Evolutionary conservation across 2,329 filamentous ascomycete species (phyloP).

Genomic region (Colletotrichum chrysophilum): DNA sequence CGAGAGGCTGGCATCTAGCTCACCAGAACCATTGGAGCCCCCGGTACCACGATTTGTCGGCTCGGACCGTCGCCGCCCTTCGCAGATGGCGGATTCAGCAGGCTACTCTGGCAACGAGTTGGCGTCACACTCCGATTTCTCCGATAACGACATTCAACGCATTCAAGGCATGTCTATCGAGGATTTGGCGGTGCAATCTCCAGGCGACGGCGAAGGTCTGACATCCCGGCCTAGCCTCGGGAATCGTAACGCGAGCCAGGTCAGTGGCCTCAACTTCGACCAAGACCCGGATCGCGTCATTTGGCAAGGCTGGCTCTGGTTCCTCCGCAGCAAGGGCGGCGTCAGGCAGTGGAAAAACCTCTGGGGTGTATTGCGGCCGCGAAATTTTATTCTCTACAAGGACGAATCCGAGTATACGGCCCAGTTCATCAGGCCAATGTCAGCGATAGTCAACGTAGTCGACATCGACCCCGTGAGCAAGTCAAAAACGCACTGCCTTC

Average conservation of each 20-base stretch:
- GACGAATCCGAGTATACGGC: constrained; percentile 90
- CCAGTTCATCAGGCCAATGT: constrained; percentile 79
- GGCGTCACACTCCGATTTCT: constrained; percentile 86
- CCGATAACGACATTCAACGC: constrained; percentile 66
- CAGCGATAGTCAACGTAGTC: constrained; percentile 84
- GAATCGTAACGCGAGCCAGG: constrained; percentile 65
- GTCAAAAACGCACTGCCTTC: constrained; percentile 86
- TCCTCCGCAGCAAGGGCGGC: constrained; percentile 81
- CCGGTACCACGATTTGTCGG: constrained; percentile 37
- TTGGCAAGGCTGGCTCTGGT: constrained; percentile 89
- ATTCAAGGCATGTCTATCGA: constrained; percentile 58
- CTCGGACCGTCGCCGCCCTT: constrained; percentile 53
- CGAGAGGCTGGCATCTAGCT: constrained; percentile 57
- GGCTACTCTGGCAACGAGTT: constrained; percentile 68
- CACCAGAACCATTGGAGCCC: constrained; percentile 61
- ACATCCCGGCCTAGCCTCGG: constrained; percentile 36
- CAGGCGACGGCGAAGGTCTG: constrained; percentile 21
- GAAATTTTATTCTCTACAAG: constrained; percentile 90
- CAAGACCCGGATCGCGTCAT: constrained; percentile 86
- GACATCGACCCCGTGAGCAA: constrained; percentile 88
- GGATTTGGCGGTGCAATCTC: constrained; percentile 48
- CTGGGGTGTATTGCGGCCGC: constrained; percentile 89
- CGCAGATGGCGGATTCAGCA: constrained; percentile 69
- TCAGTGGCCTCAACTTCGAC: constrained; percentile 61
- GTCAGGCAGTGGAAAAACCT: constrained; percentile 93